These are phyloP conservation scores for Albugo laibachii DNA, from an alignment of 352 stramenopile genomes.

Conservation along the genomic window DNA sequence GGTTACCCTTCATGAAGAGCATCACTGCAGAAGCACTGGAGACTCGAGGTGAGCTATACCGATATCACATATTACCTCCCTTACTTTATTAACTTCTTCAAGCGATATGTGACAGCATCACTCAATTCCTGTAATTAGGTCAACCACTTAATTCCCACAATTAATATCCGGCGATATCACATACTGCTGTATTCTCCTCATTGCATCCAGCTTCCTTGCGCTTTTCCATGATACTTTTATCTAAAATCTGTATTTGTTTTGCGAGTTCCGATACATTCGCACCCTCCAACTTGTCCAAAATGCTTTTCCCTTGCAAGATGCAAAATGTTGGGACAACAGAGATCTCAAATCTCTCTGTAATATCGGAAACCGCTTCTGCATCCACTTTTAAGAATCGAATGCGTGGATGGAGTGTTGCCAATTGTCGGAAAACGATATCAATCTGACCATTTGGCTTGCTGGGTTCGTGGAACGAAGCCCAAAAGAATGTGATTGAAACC, in stretches of 20 bases:
- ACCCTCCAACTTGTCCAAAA: conserved; percentile 70
- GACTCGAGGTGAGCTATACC: neutral
- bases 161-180: neutral
- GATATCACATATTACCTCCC: neutral
- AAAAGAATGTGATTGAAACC: conserved; percentile 70
- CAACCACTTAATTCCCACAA: neutral
- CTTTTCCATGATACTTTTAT: conserved; percentile 62
- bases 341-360: conserved; percentile 80
- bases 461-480: conserved; percentile 65
- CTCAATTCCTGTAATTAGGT: conserved; percentile 15
- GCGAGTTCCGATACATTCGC: conserved; percentile 67
- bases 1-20: conserved; percentile 98
- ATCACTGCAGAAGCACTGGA: conserved; percentile 78
- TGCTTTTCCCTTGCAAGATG: conserved; percentile 45
- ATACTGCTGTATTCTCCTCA: neutral
- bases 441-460: conserved; percentile 68
- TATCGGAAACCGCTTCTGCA: conserved; percentile 59
- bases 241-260: conserved; percentile 66
- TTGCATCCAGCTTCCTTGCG: conserved; percentile 7
- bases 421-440: conserved; percentile 65
- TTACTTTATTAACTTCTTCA: conserved; percentile 69
- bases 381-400: conserved; percentile 76
- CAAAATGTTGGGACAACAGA: conserved; percentile 90
- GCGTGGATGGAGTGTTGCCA: conserved; percentile 61
- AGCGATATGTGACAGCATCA: conserved; percentile 44